Evolutionary conservation across 768 basidiomycete species (phyloP).

Genomic region (Fomitopsis serialis): DNA sequence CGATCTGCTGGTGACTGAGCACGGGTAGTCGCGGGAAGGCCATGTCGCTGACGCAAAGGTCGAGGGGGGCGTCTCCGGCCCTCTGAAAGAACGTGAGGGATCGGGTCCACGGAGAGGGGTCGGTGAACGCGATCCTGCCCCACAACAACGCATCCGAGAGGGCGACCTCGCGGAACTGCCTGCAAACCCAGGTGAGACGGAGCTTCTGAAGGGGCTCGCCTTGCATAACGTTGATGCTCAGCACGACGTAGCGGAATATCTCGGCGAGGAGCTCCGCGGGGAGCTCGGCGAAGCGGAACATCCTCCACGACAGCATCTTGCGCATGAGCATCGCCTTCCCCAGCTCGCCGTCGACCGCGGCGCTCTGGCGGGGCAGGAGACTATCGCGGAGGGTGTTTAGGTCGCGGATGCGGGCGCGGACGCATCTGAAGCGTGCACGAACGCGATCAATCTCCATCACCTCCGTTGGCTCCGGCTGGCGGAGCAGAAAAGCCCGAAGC

Average conservation of each 20-base stretch:
- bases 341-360: constrained; percentile 10
- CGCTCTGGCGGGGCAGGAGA: constrained; percentile 15
- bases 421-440: constrained; percentile 2
- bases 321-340: constrained; percentile 11
- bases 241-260: constrained; percentile 53
- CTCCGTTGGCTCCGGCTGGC: not conserved
- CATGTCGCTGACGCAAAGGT: constrained; percentile 52
- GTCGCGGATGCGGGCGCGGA: constrained; percentile 7
- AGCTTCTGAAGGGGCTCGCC: constrained; percentile 30
- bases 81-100: constrained; percentile 55
- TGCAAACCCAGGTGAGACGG: constrained; percentile 54
- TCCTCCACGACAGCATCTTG: constrained; percentile 30
- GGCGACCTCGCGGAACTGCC: constrained; percentile 21
- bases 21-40: constrained; percentile 1
- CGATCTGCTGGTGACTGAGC: constrained; percentile 36
- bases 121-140: constrained; percentile 61
- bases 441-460: not conserved
- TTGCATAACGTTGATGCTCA: constrained; percentile 23
- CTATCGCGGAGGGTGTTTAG: constrained; percentile 6
- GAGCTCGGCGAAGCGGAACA: constrained; percentile 56
- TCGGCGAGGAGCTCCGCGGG: constrained; percentile 61
- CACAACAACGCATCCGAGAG: constrained; percentile 21
- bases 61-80: constrained; percentile 48
- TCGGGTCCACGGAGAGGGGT: constrained; percentile 42
- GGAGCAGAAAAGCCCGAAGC: constrained; percentile 1